Base-by-base conservation (phyloP, 2,329 filamentous ascomycete genomes). In the Neopestalotiopsis sp. region DNA sequence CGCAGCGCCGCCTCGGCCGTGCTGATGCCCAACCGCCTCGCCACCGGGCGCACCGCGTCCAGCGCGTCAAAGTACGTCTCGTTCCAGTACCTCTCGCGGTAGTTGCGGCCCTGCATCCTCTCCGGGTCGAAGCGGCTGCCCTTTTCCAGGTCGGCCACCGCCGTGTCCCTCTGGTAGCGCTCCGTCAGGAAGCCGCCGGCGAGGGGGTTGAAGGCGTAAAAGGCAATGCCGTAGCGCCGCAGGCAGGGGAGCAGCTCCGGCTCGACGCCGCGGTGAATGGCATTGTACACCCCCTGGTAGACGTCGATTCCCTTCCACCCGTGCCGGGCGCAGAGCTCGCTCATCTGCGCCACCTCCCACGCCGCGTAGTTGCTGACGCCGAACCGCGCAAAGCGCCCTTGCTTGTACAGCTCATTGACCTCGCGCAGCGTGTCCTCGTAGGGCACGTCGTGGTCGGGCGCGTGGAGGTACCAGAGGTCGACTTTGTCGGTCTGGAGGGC, bases 221-320 rank as follows among this genome's bases (percentile, higher is more conserved):
- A 86, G 0, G 79, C 73, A 1, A 86, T 84, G 13, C 75, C 76
- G 49, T 83, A 72, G 66, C 81, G 78, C 2, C 83, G 78, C 12
- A 86, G 73, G 0, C 81, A 65, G 0, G 84, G 82, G 20, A 86
- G 80, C 1, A 86, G 74, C 13, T 80, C 77, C 40, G 77, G 76
- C 68, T 87, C 85, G 5, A 75, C 77, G 2, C 78, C 74, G 59
- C 85, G 78, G 3, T 78, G 78, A 13, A 87, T 74, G 7, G 81
- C 76, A 67, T 86, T 85, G 74, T 87, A 87, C 7, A 81, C 78
- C 1, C 85, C 84, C 71, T 87, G 81, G 69, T 85, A 87, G 3
- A 85, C 81, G 4, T 74, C 78, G 0, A 85, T 85, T 67, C 79
- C 79, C 14, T 83, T 77, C 32, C 75, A 85, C 1, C 79, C 79